Evolutionary conservation across 2,329 filamentous ascomycete genomes (phyloP).

Genomic region (Ceratocystis colombiana): DNA sequence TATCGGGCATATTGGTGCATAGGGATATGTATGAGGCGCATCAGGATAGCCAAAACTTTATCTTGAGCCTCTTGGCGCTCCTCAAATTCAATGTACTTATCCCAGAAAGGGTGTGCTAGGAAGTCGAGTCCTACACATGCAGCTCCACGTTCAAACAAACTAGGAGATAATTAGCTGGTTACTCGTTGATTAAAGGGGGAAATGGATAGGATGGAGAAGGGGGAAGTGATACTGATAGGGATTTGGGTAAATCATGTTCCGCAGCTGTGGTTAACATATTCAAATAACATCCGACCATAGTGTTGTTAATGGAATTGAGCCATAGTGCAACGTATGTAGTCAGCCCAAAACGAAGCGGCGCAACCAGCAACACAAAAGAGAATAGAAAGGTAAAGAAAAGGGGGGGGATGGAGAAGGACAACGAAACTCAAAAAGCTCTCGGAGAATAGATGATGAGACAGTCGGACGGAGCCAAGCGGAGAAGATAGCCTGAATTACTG

Average conservation of each 20-base stretch:
- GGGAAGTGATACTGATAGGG: slow-evolving; percentile 29
- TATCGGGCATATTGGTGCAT: slow-evolving; percentile 95
- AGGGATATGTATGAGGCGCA: slow-evolving; percentile 75
- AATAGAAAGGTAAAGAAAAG: slow-evolving; percentile 29
- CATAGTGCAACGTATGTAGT: slow-evolving; percentile 22
- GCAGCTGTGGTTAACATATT: slow-evolving; percentile 12
- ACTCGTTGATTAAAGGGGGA: slow-evolving; percentile 29
- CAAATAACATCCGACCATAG: slow-evolving; percentile 17
- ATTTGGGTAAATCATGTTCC: slow-evolving; percentile 19
- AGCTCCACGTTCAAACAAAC: slow-evolving; percentile 85
- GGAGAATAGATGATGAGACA: not conserved
- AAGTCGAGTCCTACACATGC: slow-evolving; percentile 83
- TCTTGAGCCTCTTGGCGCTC: slow-evolving; percentile 77
- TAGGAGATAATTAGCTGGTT: slow-evolving; percentile 35
- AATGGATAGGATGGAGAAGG: slow-evolving; percentile 26
- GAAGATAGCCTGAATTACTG: not conserved
- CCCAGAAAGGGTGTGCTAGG: slow-evolving; percentile 92
- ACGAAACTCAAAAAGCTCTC: slow-evolving; percentile 40
- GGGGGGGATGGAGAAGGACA: slow-evolving; percentile 41
- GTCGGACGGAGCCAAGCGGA: slow-evolving; percentile 2
- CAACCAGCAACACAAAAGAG: not conserved
- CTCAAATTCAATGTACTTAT: slow-evolving; percentile 96
- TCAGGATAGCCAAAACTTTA: slow-evolving; percentile 73
- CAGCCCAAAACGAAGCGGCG: slow-evolving; percentile 16
- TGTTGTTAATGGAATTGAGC: slow-evolving; percentile 16